Evolutionary conservation across 2,329 filamentous ascomycete species (phyloP).

Genomic region (Ophiosphaerella korrae): DNA sequence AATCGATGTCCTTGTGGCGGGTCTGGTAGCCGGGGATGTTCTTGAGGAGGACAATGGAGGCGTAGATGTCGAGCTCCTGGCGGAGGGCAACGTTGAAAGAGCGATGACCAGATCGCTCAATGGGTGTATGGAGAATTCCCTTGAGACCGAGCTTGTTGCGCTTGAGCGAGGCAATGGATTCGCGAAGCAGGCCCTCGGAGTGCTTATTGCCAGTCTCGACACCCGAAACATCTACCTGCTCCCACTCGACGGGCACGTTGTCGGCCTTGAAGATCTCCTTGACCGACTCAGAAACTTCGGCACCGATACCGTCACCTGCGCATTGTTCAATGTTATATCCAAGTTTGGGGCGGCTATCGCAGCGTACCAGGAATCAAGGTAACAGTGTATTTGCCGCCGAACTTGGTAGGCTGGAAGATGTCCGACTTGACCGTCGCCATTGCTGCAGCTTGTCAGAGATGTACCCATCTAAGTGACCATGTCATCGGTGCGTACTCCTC

Average conservation of each 20-base stretch:
- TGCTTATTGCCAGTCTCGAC: conserved; percentile 83
- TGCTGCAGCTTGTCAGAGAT: conserved; percentile 30
- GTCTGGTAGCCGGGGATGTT: conserved; percentile 99
- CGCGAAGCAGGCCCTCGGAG: conserved; percentile 92
- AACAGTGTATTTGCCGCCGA: conserved; percentile 98
- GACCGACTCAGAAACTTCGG: conserved; percentile 96
- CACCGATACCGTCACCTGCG: conserved; percentile 88
- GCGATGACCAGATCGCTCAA: conserved; percentile 95
- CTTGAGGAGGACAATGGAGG: conserved; percentile 97
- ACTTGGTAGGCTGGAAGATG: conserved; percentile 99
- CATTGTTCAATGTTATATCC: conserved; percentile 25
- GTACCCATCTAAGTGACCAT: not conserved
- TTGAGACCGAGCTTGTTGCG: conserved; percentile 99
- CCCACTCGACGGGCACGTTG: conserved; percentile 98
- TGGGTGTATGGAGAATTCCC: conserved; percentile 97
- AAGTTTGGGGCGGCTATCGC: conserved; percentile 21
- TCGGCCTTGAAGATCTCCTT: conserved; percentile 99
- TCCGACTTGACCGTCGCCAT: conserved; percentile 79
- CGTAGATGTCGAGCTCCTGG: conserved; percentile 99
- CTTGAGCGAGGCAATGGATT: conserved; percentile 92
- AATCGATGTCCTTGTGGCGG: conserved; percentile 94
- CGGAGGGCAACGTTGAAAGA: conserved; percentile 99
- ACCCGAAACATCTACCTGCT: conserved; percentile 95
- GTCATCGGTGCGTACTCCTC: conserved; percentile 55
- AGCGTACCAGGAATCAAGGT: conserved; percentile 88